A percentile compares a stretch with the other conserved stretches of the same genome.
Conservation (phyloP, 805 yeast species). For the Clavispora fructus region DNA sequence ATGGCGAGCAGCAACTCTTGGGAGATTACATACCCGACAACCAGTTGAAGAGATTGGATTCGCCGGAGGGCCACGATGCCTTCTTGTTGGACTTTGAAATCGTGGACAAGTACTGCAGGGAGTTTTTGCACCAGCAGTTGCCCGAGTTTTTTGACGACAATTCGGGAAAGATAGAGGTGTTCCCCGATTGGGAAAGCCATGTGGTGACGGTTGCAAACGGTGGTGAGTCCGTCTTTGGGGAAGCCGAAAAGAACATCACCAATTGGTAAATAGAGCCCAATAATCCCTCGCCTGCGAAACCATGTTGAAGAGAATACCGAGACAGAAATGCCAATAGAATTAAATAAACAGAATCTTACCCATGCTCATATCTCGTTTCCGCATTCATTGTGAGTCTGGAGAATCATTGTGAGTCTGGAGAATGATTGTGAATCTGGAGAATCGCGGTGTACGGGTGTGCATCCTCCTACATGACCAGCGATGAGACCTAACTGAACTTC, state of each 20-base stretch:
- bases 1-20: constrained; percentile 82
- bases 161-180: constrained; percentile 39
- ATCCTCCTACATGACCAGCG: not conserved
- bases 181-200: constrained; percentile 36
- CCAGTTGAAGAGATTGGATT: constrained; percentile 62
- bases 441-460: not conserved
- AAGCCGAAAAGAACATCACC: constrained; percentile 83
- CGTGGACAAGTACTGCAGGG: constrained; percentile 65
- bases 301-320: too few relatives aligned
- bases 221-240: constrained; percentile 77
- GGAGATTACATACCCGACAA: constrained; percentile 73
- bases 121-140: constrained; percentile 55
- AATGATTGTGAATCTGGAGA: too few relatives aligned
- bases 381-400: too few relatives aligned
- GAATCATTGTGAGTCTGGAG: too few relatives aligned
- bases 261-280: constrained; percentile 56
- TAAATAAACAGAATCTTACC: too few relatives aligned
- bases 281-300: too few relatives aligned
- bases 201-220: constrained; percentile 37
- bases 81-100: constrained; percentile 83
- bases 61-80: constrained; percentile 98
- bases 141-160: constrained; percentile 50
- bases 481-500: not conserved
- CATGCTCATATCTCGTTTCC: too few relatives aligned
- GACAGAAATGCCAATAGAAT: too few relatives aligned